A percentile compares a stretch with the other conserved stretches of the same genome.
phyloP scores from a whole-genome alignment of 805 yeast species.

The Metschnikowia dekortorum region DNA sequence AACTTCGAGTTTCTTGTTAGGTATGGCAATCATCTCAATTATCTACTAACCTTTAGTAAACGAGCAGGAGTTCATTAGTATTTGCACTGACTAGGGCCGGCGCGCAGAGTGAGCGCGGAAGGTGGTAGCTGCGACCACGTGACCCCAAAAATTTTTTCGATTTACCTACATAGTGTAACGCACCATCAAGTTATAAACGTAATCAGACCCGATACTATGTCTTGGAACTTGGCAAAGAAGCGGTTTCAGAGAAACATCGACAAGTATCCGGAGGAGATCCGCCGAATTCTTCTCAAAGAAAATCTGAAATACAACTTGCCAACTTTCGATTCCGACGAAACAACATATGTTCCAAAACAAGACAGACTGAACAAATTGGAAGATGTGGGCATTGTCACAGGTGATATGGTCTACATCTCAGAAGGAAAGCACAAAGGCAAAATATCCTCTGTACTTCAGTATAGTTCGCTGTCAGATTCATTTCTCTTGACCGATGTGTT shows the following conservation, averaged over 20 bases:
- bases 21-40: background rate
- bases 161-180: background rate
- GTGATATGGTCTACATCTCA: slow-evolving; percentile 72
- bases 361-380: slow-evolving; percentile 41
- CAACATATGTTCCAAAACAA: slow-evolving; percentile 17
- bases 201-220: slow-evolving; percentile 22
- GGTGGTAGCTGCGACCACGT: slow-evolving; percentile 7
- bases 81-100: slow-evolving; percentile 59
- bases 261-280: slow-evolving; percentile 27
- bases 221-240: slow-evolving; percentile 30
- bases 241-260: slow-evolving; percentile 36
- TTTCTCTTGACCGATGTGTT: slow-evolving; percentile 67
- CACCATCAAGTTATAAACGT: background rate
- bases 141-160: slow-evolving; percentile 9
- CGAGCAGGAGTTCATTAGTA: slow-evolving; percentile 85
- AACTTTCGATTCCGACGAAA: slow-evolving; percentile 23
- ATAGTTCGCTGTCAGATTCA: slow-evolving; percentile 57
- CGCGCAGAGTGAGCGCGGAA: background rate
- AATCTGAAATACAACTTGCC: slow-evolving; percentile 30
- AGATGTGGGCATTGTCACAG: slow-evolving; percentile 62
- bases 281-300: slow-evolving; percentile 21
- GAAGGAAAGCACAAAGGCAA: slow-evolving; percentile 73
- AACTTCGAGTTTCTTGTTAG: background rate
- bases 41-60: slow-evolving; percentile 46
- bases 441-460: slow-evolving; percentile 60